These are phyloP conservation scores for Areca catechu DNA, from an alignment of 176 grass and related monocot genomes.

Conservation along the genomic window DNA sequence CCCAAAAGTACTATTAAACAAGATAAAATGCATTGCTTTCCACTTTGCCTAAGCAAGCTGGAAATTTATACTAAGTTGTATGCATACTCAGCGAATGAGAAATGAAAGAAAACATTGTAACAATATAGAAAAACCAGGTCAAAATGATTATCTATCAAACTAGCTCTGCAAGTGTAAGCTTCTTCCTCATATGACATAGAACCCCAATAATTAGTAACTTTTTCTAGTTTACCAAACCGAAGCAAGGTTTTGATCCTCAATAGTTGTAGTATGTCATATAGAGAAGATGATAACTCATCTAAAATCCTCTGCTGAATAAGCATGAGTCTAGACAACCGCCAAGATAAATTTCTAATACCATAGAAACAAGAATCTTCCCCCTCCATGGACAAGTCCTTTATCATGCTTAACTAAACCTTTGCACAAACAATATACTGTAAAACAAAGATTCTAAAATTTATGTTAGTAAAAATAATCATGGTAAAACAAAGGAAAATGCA, in stretches of 20 bases:
- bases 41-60: too few species aligned
- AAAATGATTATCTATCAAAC: background rate
- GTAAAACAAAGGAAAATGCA: too few species aligned
- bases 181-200: slow-evolving; percentile 51
- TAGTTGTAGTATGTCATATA: slow-evolving; percentile 61
- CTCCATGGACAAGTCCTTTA: slow-evolving; percentile 25
- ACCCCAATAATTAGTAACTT: slow-evolving; percentile 52
- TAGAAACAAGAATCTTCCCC: slow-evolving; percentile 9
- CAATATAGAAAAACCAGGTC: too few species aligned
- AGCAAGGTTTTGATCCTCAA: slow-evolving; percentile 50
- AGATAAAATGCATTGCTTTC: too few species aligned
- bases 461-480: too few species aligned
- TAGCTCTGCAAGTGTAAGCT: slow-evolving; percentile 19
- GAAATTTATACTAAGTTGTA: too few species aligned
- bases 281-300: slow-evolving; percentile 66
- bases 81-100: too few species aligned
- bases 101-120: too few species aligned
- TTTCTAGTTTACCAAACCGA: slow-evolving; percentile 52
- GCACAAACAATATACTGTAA: slow-evolving; percentile 79
- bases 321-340: slow-evolving; percentile 73
- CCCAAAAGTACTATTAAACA: too few species aligned
- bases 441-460: slow-evolving; percentile 11
- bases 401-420: slow-evolving; percentile 46
- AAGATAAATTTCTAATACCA: slow-evolving; percentile 40
- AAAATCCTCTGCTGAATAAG: slow-evolving; percentile 76